Evolutionary conservation across 2,329 filamentous ascomycete species (phyloP), one percentile per base, ranked within the genome.

Genomic region (Hirsutella thompsonii): DNA sequence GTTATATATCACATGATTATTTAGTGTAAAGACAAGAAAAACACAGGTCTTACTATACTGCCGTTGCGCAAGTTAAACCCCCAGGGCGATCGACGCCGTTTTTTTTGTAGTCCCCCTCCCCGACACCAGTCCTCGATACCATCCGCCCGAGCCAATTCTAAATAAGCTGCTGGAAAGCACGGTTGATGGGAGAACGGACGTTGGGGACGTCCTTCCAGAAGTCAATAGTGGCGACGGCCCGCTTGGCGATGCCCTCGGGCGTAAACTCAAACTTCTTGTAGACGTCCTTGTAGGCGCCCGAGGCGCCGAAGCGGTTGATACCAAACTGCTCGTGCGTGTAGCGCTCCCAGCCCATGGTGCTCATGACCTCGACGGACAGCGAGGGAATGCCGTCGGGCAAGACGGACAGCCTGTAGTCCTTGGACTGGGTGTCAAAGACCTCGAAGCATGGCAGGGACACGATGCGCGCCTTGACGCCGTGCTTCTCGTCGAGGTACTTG

Each of bases 261-360:
- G 90, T 98, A 74, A 98, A 96, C 68, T 96, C 92, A 70, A 98
- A 98, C 79, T 95, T 96, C 84, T 85, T 83, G 78, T 98, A 98
- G 46, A 98, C 88, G 57, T 96, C 82, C 81, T 90, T 90, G 76
- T 96, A 96, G 52, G 90, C 83, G 57, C 90, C 92, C 42, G 86
- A 94, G 52, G 90, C 90, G 79, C 92, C 92, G 67, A 98, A 98
- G 63, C 92, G 80, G 83, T 98, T 98, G 52, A 98, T 80, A 63
- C 92, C 92, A 59, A 98, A 98, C 73, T 98, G 92, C 79, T 98
- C 92, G 70, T 98, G 90, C 45, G 88, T 85, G 72, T 96, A 98
- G 67, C 90, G 84, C 78, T 96, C 89, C 92, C 92, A 98, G 54
- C 92, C 92, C 68, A 95, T 81, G 53, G 92, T 98, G 66, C 77